Evolutionary conservation across 208 protist genomes (phyloP), one percentile per base, ranked within the genome.

Genomic region (Vickermania ingenoplastis): DNA sequence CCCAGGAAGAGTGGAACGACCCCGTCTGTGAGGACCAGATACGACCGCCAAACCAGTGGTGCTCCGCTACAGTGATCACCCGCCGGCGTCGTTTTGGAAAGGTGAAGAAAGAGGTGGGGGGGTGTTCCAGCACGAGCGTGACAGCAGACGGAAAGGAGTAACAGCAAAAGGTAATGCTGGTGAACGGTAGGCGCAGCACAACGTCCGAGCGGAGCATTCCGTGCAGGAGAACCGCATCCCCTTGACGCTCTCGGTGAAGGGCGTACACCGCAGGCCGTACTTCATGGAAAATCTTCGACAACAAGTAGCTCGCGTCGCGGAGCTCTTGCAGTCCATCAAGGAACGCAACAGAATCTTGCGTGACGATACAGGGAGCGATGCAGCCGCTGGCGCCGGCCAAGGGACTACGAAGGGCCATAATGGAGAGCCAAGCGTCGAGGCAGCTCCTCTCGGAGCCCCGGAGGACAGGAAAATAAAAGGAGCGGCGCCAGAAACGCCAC

Each of bases 21-120:
- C 72, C 60, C 0, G 80, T 89, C 57, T 79, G 76, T 24, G 61
- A 26, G 0, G 86, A 92, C 3, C 60, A 74, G 26, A 89, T 67
- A 0, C 63, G 65, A 3, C 86, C 86, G 27, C 72, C 73, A 57
- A 87, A 92, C 83, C 86, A 92, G 36, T 77, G 86, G 53, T 90
- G 71, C 62, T 92, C 82, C 0, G 69, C 69, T 3, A 65, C 66
- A 7, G 77, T 71, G 31, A 92, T 82, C 22, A 69, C 31, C 3
- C 56, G 53, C 22, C n/a, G n/a, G n/a, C n/a, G n/a, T n/a, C n/a
- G n/a, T n/a, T n/a, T n/a, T n/a, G n/a, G n/a, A n/a, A n/a, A n/a
- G n/a, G 53, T 11, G 0, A 58, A 4, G 2, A 51, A 13, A 1
- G 26, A 62, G 29, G 27, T 17, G 11, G 53, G 41, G 13, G 36